A percentile compares a stretch with the other conserved stretches of the same genome.
These are phyloP conservation scores for Beauveria brongniartii DNA, from an alignment of 2,329 filamentous ascomycete species.

Conservation along the genomic window DNA sequence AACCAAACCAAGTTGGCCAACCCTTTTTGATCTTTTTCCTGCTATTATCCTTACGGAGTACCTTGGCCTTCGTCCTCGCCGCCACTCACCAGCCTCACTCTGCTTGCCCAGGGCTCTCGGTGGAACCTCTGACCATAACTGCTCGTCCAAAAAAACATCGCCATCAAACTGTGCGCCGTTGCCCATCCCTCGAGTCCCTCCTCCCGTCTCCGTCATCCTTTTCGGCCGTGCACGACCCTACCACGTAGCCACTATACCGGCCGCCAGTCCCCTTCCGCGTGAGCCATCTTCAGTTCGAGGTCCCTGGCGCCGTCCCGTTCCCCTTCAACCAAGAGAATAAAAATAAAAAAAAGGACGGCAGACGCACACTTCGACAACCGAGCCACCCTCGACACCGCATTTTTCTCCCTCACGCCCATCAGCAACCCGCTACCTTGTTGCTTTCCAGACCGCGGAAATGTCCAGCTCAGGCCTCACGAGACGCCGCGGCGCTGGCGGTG, in stretches of 20 bases:
- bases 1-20: not conserved
- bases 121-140: conserved; percentile 5
- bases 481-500: conserved; percentile 58
- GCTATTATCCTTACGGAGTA: too few relatives aligned
- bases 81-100: conserved; percentile 4
- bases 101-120: not conserved
- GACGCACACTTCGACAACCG: not conserved
- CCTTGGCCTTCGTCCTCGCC: not conserved
- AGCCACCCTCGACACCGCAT: not conserved
- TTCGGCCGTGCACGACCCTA: not conserved
- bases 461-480: conserved; percentile 49
- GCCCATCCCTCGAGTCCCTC: not conserved
- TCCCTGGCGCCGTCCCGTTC: conserved; percentile 5
- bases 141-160: conserved; percentile 2
- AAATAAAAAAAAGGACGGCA: not conserved
- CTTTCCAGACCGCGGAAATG: conserved; percentile 18
- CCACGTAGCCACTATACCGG: not conserved
- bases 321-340: not conserved
- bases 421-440: not conserved
- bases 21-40: not conserved
- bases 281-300: not conserved
- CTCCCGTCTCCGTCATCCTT: not conserved
- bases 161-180: not conserved
- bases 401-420: not conserved
- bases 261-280: not conserved